Evolutionary conservation across 352 stramenopile genomes (phyloP).

Genomic region (Globisporangium ultimum): DNA sequence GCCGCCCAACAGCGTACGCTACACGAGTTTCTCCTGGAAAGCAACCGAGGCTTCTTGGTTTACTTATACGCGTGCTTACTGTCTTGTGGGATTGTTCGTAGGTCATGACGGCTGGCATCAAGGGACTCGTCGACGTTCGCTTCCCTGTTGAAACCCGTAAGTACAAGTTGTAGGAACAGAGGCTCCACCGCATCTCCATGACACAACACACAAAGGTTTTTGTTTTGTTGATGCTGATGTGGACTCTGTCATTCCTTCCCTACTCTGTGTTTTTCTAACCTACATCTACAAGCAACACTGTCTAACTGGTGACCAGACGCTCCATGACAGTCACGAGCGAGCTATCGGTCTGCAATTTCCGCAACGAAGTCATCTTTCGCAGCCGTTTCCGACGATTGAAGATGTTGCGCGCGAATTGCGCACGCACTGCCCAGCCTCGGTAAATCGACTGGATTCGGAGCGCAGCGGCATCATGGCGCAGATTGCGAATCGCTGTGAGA

Average conservation of each 20-base stretch:
- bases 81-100: slow-evolving; percentile 8
- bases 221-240: too few species aligned
- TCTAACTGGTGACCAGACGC: slow-evolving; percentile 18
- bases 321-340: slow-evolving; percentile 25
- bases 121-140: slow-evolving; percentile 58
- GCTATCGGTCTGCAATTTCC: slow-evolving; percentile 23
- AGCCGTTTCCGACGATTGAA: slow-evolving; percentile 22
- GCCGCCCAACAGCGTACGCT: slow-evolving; percentile 50
- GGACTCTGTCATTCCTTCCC: too few species aligned
- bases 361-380: slow-evolving; percentile 27
- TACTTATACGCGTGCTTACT: too few species aligned
- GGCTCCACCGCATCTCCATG: too few species aligned
- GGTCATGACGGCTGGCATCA: slow-evolving; percentile 74
- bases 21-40: too few species aligned
- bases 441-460: slow-evolving; percentile 74
- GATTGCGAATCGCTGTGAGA: slow-evolving; percentile 44
- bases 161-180: slow-evolving; percentile 36
- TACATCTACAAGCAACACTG: not conserved
- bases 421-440: slow-evolving; percentile 54
- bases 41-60: too few species aligned
- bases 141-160: slow-evolving; percentile 62
- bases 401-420: slow-evolving; percentile 25
- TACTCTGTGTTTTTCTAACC: not conserved
- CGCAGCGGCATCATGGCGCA: slow-evolving; percentile 69
- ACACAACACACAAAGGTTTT: too few species aligned